These are phyloP conservation scores for Megacollybia marginata DNA, from an alignment of 768 basidiomycete species.

Conservation along the genomic window DNA sequence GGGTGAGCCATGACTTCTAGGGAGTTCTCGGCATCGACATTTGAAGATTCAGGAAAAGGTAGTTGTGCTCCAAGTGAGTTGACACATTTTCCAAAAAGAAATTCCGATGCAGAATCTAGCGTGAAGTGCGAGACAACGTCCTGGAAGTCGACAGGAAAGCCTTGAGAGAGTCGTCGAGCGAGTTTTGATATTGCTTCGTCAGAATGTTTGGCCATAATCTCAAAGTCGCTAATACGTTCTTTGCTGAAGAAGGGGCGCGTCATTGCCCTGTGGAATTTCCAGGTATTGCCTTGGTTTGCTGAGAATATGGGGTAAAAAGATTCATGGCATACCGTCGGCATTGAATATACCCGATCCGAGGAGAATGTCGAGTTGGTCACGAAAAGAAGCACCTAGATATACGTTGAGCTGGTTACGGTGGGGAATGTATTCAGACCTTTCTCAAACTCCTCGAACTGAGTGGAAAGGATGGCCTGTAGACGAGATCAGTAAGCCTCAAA, in stretches of 20 bases:
- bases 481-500: neutral
- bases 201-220: slow-evolving; percentile 51
- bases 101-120: slow-evolving; percentile 56
- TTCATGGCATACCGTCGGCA: slow-evolving; percentile 36
- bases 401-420: neutral
- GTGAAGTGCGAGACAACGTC: slow-evolving; percentile 46
- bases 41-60: slow-evolving; percentile 34
- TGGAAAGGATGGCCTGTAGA: slow-evolving; percentile 32
- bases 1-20: slow-evolving; percentile 22
- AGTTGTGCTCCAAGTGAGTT: slow-evolving; percentile 40
- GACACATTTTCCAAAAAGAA: slow-evolving; percentile 50
- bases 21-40: slow-evolving; percentile 14
- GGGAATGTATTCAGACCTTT: slow-evolving; percentile 25
- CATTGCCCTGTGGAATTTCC: slow-evolving; percentile 70
- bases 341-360: slow-evolving; percentile 57
- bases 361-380: slow-evolving; percentile 23
- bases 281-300: slow-evolving; percentile 44
- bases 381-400: slow-evolving; percentile 16
- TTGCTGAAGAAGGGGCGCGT: slow-evolving; percentile 65
- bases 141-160: slow-evolving; percentile 55
- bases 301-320: neutral
- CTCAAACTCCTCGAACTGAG: slow-evolving; percentile 38
- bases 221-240: slow-evolving; percentile 55
- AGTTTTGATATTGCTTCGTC: slow-evolving; percentile 38
- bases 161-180: slow-evolving; percentile 33